Evolutionary conservation across 2,329 filamentous ascomycete species (phyloP).

Genomic region (Xylariomycetidae sp.): DNA sequence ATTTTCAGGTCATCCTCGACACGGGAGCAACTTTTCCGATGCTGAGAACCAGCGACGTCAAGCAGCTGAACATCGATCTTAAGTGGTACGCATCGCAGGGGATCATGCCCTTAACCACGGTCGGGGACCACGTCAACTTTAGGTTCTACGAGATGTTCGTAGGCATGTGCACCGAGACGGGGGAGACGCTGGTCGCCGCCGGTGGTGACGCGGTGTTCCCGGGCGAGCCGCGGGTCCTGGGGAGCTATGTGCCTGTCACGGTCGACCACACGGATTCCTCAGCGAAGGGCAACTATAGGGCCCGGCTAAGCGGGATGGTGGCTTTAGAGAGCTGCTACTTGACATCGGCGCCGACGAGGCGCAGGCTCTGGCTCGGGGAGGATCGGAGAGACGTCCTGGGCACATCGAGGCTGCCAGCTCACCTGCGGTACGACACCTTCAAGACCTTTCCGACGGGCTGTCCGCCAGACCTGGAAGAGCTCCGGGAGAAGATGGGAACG

Average conservation of each 20-base stretch:
- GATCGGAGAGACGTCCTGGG: slow-evolving; percentile 40
- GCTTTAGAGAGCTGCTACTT: slow-evolving; percentile 39
- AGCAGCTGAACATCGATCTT: slow-evolving; percentile 27
- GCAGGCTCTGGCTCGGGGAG: slow-evolving; percentile 35
- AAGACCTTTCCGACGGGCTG: slow-evolving; percentile 16
- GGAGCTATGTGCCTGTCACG: slow-evolving; percentile 26
- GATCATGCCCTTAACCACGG: slow-evolving; percentile 15
- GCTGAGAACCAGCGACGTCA: slow-evolving; percentile 31
- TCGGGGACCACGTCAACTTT: slow-evolving; percentile 8
- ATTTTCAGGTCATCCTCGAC: slow-evolving; percentile 35
- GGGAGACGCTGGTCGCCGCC: slow-evolving; percentile 21
- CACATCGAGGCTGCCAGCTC: slow-evolving; percentile 33
- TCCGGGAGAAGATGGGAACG: slow-evolving; percentile 14
- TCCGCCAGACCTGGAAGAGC: slow-evolving; percentile 12
- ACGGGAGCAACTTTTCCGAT: slow-evolving; percentile 38
- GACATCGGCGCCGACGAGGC: slow-evolving; percentile 32
- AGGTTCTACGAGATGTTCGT: slow-evolving; percentile 33
- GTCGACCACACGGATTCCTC: slow-evolving; percentile 7
- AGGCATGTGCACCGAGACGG: slow-evolving; percentile 21
- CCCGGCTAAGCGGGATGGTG: slow-evolving; percentile 36
- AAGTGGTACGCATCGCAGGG: slow-evolving; percentile 33
- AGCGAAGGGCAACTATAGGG: slow-evolving; percentile 3
- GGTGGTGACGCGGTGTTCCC: slow-evolving; percentile 21
- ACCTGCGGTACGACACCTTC: slow-evolving; percentile 21
- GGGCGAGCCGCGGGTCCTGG: slow-evolving; percentile 15